A percentile compares a stretch with the other conserved stretches of the same genome.
phyloP scores from a whole-genome alignment of 139 green algal species.

The Pseudopediastrum boryanum region DNA sequence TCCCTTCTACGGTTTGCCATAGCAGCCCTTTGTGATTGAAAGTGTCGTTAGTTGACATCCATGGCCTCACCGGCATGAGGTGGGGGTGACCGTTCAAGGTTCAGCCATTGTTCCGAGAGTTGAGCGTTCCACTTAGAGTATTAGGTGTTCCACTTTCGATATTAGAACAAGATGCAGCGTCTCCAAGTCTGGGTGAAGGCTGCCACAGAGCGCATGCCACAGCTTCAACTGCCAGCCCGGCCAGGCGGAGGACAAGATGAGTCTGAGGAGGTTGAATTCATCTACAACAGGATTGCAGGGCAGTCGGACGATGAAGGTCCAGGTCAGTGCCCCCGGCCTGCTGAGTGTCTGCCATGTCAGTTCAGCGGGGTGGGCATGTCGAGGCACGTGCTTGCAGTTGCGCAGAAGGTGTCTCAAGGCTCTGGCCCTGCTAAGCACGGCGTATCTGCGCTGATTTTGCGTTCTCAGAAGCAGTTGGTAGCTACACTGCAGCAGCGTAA shows the following conservation, averaged over 20 bases:
- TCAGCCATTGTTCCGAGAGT: too few relatives aligned
- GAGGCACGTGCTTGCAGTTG: background rate
- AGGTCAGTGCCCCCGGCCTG: background rate
- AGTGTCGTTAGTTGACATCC: too few relatives aligned
- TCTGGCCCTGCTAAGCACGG: background rate
- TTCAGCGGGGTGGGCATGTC: background rate
- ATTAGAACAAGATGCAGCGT: conserved; percentile 20
- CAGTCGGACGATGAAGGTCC: conserved; percentile 34
- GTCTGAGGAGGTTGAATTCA: conserved; percentile 14
- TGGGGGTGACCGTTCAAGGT: too few relatives aligned
- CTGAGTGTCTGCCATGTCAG: background rate
- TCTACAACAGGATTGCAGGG: conserved; percentile 14
- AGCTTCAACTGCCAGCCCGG: background rate
- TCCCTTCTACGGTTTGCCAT: too few relatives aligned
- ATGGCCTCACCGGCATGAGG: too few relatives aligned
- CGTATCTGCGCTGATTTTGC: background rate
- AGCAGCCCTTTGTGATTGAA: too few relatives aligned
- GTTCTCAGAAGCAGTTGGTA: background rate
- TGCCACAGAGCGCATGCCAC: conserved; percentile 3
- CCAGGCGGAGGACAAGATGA: background rate
- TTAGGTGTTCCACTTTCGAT: too few relatives aligned
- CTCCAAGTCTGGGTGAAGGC: conserved; percentile 19
- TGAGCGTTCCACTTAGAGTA: too few relatives aligned
- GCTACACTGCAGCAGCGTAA: background rate
- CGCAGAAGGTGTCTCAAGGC: background rate